Evolutionary conservation across 192 early-diverging fungal species (phyloP).

Genomic region (Backusella tarrabulga): DNA sequence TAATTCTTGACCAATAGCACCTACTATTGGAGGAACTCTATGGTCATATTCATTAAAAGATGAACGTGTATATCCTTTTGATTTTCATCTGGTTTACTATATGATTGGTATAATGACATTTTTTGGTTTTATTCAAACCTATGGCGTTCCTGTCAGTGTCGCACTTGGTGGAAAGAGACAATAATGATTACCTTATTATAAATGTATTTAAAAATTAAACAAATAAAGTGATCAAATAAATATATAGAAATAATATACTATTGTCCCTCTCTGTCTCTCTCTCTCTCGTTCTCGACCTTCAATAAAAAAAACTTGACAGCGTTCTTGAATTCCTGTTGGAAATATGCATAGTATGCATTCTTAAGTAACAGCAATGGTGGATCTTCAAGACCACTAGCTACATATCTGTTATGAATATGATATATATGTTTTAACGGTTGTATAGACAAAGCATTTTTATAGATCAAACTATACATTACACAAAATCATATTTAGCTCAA

Average conservation of each 20-base stretch:
- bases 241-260: neutral
- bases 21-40: conserved; percentile 50
- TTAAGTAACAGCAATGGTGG: neutral
- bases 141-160: conserved; percentile 28
- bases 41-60: conserved; percentile 56
- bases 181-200: neutral
- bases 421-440: neutral
- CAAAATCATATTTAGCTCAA: neutral
- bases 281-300: neutral
- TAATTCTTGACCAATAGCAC: conserved; percentile 42
- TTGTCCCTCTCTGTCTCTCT: too few species aligned
- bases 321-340: neutral
- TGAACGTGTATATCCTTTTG: conserved; percentile 47
- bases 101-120: conserved; percentile 42
- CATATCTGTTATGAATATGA: neutral
- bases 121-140: conserved; percentile 38
- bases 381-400: neutral
- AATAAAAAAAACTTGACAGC: neutral
- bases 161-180: neutral
- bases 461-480: neutral
- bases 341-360: neutral
- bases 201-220: neutral
- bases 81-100: conserved; percentile 53
- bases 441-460: neutral
- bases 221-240: neutral